Evolutionary conservation across 768 basidiomycete genomes (phyloP), one percentile per base, ranked within the genome.

Genomic region (Leucocoprinus sp.): DNA sequence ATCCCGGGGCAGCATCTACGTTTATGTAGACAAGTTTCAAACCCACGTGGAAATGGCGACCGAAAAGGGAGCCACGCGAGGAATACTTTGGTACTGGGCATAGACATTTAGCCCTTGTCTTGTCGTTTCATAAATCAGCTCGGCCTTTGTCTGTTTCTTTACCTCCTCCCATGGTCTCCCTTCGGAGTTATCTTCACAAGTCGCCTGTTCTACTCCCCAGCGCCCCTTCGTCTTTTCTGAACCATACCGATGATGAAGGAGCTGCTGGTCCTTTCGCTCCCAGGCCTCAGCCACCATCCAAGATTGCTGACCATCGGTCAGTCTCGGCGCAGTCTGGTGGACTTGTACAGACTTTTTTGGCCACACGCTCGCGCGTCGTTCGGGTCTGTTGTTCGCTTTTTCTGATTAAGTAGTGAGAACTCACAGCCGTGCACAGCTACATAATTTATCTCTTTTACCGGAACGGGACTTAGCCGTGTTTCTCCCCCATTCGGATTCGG

Each of bases 321-420:
- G 26, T 14, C 12, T 34, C 40, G 28, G 38, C 46, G 14, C 31
- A 34, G 38, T 33, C 29, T 24, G 41, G 24, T 47, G 50, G 57
- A n/a, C 49, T 43, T 43, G 54, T 62, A 19, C 61, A 69, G 14
- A 64, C 70, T 5, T 80, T 80, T 52, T 53, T 74, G 19, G 55
- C 64, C 26, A 71, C 75, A 36, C 68, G 68, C 33, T 79, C 77
- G 24, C 71, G 77, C 47, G 74, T 70, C n/a, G 65, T 78, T 21
- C 68, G 67, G 43, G 79, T 78, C 50, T 54, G 75, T 67, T 48
- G 31, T 14, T 31, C 9, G 31, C 9, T 3, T 31, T 8, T n/a
- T 31, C n/a, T 31, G 11, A 11, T 31, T 31, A 11, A 12, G 31
- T 31, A n/a, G n/a, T 14, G 31, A 31, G 31, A 14, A 31, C 31